phyloP scores from a whole-genome alignment of 1,139 yeast genomes.

The Eremothecium coryli region DNA sequence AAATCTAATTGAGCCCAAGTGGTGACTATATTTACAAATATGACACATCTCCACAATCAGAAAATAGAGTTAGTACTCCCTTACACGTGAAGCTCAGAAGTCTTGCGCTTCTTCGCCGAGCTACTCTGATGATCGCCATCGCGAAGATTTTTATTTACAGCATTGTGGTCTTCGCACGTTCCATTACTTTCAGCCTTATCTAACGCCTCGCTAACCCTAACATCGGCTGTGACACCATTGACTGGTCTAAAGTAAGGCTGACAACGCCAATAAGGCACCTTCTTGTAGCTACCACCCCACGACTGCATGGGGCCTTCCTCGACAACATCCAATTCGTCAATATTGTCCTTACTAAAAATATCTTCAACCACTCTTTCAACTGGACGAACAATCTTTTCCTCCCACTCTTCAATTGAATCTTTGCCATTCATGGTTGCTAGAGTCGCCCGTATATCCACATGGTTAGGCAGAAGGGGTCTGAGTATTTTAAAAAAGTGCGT shows the following conservation, averaged over 20 bases:
- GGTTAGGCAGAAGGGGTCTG: conserved; percentile 64
- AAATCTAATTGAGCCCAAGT: too few species aligned
- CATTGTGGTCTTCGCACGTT: too few species aligned
- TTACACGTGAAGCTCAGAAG: too few species aligned
- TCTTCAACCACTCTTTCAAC: conserved; percentile 59
- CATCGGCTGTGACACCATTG: conserved; percentile 52
- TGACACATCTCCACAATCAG: too few species aligned
- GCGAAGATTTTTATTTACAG: too few species aligned
- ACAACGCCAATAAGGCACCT: conserved; percentile 93
- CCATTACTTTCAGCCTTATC: conserved; percentile 15
- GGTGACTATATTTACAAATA: too few species aligned
- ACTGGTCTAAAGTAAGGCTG: conserved; percentile 92
- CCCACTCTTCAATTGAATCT: conserved; percentile 51
- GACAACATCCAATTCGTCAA: conserved; percentile 42
- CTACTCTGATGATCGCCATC: too few species aligned
- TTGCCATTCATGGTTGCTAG: conserved; percentile 47
- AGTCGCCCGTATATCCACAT: conserved; percentile 66
- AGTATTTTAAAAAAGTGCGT: conserved; percentile 85
- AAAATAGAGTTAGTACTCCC: too few species aligned
- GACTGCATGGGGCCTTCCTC: conserved; percentile 45
- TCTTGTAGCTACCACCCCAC: conserved; percentile 78
- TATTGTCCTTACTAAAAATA: conserved; percentile 38
- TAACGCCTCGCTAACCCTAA: conserved; percentile 32
- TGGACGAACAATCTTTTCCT: conserved; percentile 46
- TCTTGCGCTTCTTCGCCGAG: too few species aligned